Evolutionary conservation across 768 basidiomycete species (phyloP).

Genomic region (Saitozyma sp.): DNA sequence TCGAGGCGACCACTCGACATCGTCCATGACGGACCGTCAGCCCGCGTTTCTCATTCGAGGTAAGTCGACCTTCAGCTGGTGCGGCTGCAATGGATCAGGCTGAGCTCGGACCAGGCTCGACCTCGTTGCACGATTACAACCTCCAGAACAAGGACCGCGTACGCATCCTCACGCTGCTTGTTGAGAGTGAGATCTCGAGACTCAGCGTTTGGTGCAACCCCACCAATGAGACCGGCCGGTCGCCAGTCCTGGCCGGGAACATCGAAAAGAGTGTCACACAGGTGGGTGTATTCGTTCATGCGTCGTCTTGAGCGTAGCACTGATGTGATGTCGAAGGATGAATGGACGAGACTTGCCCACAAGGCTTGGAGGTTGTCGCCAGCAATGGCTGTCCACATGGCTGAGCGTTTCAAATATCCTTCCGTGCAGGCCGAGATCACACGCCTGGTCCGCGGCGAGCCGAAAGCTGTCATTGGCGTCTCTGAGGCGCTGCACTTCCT

Average conservation of each 20-base stretch:
- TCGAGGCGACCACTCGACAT: constrained; percentile 56
- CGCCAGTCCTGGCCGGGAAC: constrained; percentile 51
- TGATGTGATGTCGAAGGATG: constrained; percentile 18
- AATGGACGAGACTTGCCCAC: constrained; percentile 69
- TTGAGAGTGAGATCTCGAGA: constrained; percentile 86
- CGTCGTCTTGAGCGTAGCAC: background rate
- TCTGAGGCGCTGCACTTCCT: constrained; percentile 81
- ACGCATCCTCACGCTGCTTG: constrained; percentile 73
- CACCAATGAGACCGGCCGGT: constrained; percentile 61
- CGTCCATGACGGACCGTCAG: constrained; percentile 37
- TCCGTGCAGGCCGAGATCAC: constrained; percentile 70
- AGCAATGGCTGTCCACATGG: constrained; percentile 74
- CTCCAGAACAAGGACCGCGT: constrained; percentile 67
- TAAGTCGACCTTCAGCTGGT: constrained; percentile 18
- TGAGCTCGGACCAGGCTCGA: constrained; percentile 26
- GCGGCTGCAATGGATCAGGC: constrained; percentile 2
- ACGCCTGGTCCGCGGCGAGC: constrained; percentile 70
- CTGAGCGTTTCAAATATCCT: constrained; percentile 80
- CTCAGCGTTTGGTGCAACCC: constrained; percentile 90
- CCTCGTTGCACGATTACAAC: constrained; percentile 58
- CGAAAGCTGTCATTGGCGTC: constrained; percentile 67
- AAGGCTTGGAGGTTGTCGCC: constrained; percentile 81
- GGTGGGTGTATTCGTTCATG: constrained; percentile 55
- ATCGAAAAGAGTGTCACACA: constrained; percentile 65
- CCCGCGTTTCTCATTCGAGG: constrained; percentile 44